phyloP scores from a whole-genome alignment of 2,329 filamentous ascomycete species.

The Aspergillus ruber region DNA sequence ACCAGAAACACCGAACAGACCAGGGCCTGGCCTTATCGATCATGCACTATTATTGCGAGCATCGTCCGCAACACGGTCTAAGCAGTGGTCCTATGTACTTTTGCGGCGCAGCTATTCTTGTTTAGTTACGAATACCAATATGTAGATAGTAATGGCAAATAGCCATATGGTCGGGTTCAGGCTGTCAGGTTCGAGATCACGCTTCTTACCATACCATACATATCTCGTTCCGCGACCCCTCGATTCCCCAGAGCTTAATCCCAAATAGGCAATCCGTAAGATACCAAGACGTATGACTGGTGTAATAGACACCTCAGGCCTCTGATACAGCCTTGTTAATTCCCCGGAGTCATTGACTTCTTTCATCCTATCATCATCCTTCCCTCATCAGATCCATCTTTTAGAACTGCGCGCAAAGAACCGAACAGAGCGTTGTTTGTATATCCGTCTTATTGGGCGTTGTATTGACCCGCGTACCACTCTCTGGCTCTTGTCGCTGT shows the following conservation, averaged over 20 bases:
- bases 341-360: not conserved
- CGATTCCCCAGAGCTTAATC: constrained; percentile 17
- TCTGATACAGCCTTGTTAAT: not conserved
- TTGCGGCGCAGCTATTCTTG: not conserved
- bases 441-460: too few species aligned
- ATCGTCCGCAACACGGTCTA: not conserved
- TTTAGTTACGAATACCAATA: not conserved
- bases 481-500: constrained; percentile 14
- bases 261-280: constrained; percentile 1
- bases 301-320: constrained; percentile 1
- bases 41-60: not conserved
- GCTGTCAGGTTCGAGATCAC: not conserved
- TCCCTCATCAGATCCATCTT: not conserved
- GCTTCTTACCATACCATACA: constrained; percentile 1
- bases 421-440: too few species aligned
- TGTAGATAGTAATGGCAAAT: not conserved
- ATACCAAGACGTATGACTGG: not conserved
- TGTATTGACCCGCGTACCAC: too few species aligned
- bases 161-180: not conserved
- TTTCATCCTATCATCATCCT: not conserved
- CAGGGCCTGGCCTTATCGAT: not conserved
- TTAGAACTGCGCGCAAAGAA: constrained; percentile 1
- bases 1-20: not conserved
- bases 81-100: not conserved
- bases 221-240: constrained; percentile 17